Conservation (phyloP, 1,139 yeast genomes). For the Scheffersomyces titani region DNA sequence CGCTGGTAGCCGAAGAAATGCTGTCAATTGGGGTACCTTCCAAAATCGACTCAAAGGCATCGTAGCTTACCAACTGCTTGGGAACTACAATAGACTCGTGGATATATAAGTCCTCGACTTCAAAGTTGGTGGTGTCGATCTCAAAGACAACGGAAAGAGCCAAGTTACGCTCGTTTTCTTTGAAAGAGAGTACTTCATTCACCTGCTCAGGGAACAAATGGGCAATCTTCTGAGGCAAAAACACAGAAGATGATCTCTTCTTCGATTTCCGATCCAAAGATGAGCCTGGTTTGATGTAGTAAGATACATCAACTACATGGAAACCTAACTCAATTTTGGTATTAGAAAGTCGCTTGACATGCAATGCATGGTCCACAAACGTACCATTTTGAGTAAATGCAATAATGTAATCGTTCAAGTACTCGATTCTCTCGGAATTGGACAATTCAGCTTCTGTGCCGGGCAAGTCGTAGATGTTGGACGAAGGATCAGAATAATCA, state of each 20-base stretch:
- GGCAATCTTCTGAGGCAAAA: slow-evolving; percentile 76
- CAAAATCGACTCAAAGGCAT: slow-evolving; percentile 53
- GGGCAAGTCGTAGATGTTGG: slow-evolving; percentile 40
- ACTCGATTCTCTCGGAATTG: slow-evolving; percentile 52
- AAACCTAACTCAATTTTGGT: slow-evolving; percentile 72
- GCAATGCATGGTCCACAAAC: slow-evolving; percentile 77
- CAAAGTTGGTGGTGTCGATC: slow-evolving; percentile 71
- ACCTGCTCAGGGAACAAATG: slow-evolving; percentile 71
- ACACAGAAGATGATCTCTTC: slow-evolving; percentile 87
- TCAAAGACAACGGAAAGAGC: slow-evolving; percentile 83
- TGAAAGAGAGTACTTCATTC: slow-evolving; percentile 62
- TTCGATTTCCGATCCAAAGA: slow-evolving; percentile 85
- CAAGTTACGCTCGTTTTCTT: slow-evolving; percentile 59
- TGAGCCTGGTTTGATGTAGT: slow-evolving; percentile 70
- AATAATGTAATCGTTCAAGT: slow-evolving; percentile 61
- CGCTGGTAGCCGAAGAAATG: slow-evolving; percentile 61
- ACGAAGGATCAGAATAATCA: slow-evolving; percentile 30
- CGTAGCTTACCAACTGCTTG: slow-evolving; percentile 52
- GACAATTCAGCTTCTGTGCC: slow-evolving; percentile 35
- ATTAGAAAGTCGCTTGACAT: slow-evolving; percentile 60
- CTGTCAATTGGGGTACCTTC: slow-evolving; percentile 26
- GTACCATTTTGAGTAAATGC: slow-evolving; percentile 65
- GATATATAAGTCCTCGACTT: slow-evolving; percentile 75
- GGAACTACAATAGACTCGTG: slow-evolving; percentile 75
- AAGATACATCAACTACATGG: slow-evolving; percentile 80